Percentiles rank a stretch among this genome's conserved stretches.
Conservation (phyloP, 805 yeast genomes). For the Wickerhamiella sergipiensis region DNA sequence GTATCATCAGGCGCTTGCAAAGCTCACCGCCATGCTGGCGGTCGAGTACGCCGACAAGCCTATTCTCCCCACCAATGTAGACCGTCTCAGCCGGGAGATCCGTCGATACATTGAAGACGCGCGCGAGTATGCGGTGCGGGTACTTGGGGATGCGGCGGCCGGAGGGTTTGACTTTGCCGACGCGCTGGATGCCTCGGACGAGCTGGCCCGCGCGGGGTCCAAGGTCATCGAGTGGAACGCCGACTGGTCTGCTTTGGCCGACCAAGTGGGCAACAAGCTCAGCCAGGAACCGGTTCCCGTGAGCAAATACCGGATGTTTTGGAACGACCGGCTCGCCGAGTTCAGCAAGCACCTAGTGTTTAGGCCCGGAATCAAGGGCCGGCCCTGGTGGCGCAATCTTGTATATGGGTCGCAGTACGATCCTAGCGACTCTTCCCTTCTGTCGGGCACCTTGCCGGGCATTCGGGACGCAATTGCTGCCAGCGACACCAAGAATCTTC, state of each 20-base stretch:
- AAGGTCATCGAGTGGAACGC: conserved; percentile 41
- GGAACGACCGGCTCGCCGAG: conserved; percentile 55
- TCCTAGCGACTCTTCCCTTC: conserved; percentile 35
- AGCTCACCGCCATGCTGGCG: conserved; percentile 38
- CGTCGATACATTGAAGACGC: conserved; percentile 35
- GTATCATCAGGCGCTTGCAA: conserved; percentile 42
- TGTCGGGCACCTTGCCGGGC: conserved; percentile 61
- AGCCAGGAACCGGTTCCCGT: conserved; percentile 53
- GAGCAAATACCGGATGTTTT: conserved; percentile 60
- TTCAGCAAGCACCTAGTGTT: conserved; percentile 42
- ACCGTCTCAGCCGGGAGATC: conserved; percentile 32
- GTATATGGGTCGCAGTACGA: conserved; percentile 55
- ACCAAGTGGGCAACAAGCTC: background rate
- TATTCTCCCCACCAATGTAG: conserved; percentile 53
- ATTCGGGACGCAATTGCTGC: conserved; percentile 51
- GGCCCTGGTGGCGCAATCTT: conserved; percentile 56
- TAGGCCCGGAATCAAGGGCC: conserved; percentile 29
- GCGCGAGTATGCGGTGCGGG: conserved; percentile 24
- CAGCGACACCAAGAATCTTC: conserved; percentile 40
- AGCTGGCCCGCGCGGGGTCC: conserved; percentile 32
- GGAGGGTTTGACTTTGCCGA: conserved; percentile 20
- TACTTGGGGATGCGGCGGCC: conserved; percentile 3
- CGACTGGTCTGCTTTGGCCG: conserved; percentile 37
- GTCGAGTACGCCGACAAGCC: conserved; percentile 65
- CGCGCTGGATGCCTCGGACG: conserved; percentile 22